Base-by-base conservation (phyloP, 2,329 filamentous ascomycete species). In the Neofusicoccum sp. region DNA sequence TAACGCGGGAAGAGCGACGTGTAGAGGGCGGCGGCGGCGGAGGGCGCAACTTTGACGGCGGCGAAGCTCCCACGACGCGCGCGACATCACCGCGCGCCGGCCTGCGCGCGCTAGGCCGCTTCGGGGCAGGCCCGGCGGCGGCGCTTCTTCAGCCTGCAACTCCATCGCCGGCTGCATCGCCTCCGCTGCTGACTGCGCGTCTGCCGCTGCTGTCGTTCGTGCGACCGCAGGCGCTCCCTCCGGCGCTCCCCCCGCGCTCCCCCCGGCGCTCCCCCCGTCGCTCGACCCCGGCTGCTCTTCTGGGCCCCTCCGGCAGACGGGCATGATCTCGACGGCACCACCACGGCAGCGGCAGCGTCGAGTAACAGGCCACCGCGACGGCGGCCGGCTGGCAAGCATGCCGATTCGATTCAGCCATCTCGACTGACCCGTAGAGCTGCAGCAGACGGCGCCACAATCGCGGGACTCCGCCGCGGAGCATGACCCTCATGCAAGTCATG, bases 371-470 rank as follows among this genome's bases (percentile, higher is more conserved):
- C 37, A 44, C 52, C 14, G 54, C 45, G 41, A 16, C 45, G 28
- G 54, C 54, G 31, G 39, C 41, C n/a, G 29, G 54, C 41, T 58
- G 54, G 54, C 54, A 58, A 45, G 33, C 28, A 6, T 58, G 31
- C 54, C 54, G 54, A 58, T 58, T 58, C 54, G 54, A 45, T 36
- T 58, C n/a, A 58, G n/a, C 41, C 54, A 22, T 58, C 29, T 45
- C 45, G 41, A 45, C 54, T 58, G 54, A 58, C 54, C 54, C 39
- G 54, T 58, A 43, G 39, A 58, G 54, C 54, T 58, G 54, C 54
- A 58, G 54, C 29, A 58, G 36, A 7, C 36, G 6, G 54, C 54
- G 41, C 54, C 54, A 58, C 54, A 58, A 28, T 33, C 22, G n/a
- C 54, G 54, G 54, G 28, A 6, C 12, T n/a, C 29, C 28, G 54